Conservation (phyloP, 768 basidiomycete genomes). For the Pisolithus microcarpus region DNA sequence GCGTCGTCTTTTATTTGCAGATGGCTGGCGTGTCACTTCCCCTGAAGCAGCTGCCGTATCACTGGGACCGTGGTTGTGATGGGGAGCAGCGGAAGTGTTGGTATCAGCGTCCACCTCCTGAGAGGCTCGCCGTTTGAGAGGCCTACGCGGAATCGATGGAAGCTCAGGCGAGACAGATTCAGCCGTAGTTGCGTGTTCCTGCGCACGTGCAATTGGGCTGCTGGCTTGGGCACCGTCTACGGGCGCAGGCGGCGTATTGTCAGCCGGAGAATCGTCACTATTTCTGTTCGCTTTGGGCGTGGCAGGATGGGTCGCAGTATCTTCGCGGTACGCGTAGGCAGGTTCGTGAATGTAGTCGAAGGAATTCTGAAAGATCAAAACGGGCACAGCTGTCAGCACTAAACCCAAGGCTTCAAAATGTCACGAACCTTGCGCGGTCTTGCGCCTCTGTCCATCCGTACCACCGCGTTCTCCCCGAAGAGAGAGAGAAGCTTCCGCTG, state of each 20-base stretch:
- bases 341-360: not conserved
- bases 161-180: not conserved
- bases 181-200: not conserved
- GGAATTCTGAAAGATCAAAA: not conserved
- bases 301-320: not conserved
- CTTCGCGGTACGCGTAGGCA: not conserved
- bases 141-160: not conserved
- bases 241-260: not conserved
- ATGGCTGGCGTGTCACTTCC: not conserved
- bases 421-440: conserved; percentile 17
- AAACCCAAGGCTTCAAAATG: not conserved
- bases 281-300: not conserved
- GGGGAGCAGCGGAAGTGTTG: not conserved
- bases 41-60: not conserved
- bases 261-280: not conserved
- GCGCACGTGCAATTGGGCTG: not conserved
- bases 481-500: conserved; percentile 10
- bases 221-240: not conserved
- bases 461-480: conserved; percentile 14
- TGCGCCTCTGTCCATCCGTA: conserved; percentile 18
- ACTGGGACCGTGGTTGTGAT: not conserved
- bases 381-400: not conserved
- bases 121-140: not conserved
- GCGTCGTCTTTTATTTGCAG: not conserved
- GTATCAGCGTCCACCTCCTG: not conserved